These are phyloP conservation scores for Nepenthes alata DNA, from an alignment of 179 eudicot genomes.

Conservation along the genomic window DNA sequence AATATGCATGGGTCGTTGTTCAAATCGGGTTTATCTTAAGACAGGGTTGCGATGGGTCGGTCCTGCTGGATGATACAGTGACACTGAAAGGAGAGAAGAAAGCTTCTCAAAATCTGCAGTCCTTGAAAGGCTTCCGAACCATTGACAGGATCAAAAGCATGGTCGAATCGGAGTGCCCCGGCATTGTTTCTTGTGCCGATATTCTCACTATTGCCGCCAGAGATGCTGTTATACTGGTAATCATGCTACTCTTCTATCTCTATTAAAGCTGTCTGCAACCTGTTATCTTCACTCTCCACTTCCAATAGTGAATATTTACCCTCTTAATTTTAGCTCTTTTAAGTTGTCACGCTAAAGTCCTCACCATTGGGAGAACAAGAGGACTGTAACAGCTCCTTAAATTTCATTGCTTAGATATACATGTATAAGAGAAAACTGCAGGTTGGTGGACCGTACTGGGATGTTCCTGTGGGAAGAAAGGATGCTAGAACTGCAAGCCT, in stretches of 20 bases:
- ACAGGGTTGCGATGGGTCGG: conserved; percentile 93
- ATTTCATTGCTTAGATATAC: neutral
- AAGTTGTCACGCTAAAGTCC: too few relatives aligned
- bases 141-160: conserved; percentile 63
- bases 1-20: too few relatives aligned
- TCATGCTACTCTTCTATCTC: neutral
- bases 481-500: conserved; percentile 60
- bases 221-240: conserved; percentile 70
- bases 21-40: neutral
- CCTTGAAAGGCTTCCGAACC: conserved; percentile 57
- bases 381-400: neutral
- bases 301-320: too few relatives aligned
- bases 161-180: conserved; percentile 87
- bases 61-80: conserved; percentile 63
- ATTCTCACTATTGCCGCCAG: conserved; percentile 80
- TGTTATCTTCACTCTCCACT: too few relatives aligned
- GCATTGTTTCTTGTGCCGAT: conserved; percentile 83
- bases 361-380: too few relatives aligned
- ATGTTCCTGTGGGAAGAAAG: conserved; percentile 73
- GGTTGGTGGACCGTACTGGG: conserved; percentile 98
- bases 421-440: conserved; percentile 6
- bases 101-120: conserved; percentile 42
- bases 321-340: too few relatives aligned
- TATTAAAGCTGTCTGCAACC: too few relatives aligned
- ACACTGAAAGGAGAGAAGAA: conserved; percentile 72